Percentiles rank a stretch among this genome's conserved stretches.
phyloP scores from a whole-genome alignment of 805 yeast genomes.

The Citeromyces matritensis region DNA sequence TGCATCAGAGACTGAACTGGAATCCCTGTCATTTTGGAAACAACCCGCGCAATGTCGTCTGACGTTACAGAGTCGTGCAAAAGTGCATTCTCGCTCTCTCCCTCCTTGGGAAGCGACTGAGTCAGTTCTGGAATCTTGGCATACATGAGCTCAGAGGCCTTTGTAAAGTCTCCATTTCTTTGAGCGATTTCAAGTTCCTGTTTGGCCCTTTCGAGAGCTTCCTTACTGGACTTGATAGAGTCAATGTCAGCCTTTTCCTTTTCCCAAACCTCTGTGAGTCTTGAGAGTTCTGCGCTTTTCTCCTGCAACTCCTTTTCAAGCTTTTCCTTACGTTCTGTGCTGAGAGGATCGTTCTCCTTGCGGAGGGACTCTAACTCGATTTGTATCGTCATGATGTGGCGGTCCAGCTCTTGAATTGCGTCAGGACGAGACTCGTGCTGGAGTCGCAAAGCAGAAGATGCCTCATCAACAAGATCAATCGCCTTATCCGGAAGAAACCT shows the following conservation, averaged over 20 bases:
- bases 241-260: conserved; percentile 67
- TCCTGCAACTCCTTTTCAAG: conserved; percentile 50
- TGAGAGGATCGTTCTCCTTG: conserved; percentile 80
- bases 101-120: conserved; percentile 30
- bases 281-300: conserved; percentile 49
- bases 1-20: conserved; percentile 84
- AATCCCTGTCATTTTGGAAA: conserved; percentile 90
- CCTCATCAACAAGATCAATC: conserved; percentile 92
- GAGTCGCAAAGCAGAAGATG: conserved; percentile 84
- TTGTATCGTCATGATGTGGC: conserved; percentile 84
- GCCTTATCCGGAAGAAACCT: conserved; percentile 93
- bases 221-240: conserved; percentile 62
- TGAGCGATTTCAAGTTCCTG: conserved; percentile 72
- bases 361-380: conserved; percentile 89
- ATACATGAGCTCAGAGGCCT: conserved; percentile 83
- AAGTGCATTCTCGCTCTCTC: conserved; percentile 16
- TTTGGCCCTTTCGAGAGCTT: conserved; percentile 71
- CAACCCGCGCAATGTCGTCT: conserved; percentile 86
- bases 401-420: conserved; percentile 76
- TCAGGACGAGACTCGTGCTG: conserved; percentile 98
- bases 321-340: conserved; percentile 63
- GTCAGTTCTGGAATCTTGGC: conserved; percentile 75
- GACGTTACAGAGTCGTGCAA: conserved; percentile 88
- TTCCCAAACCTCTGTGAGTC: conserved; percentile 80
- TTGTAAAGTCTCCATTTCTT: conserved; percentile 73